These are phyloP conservation scores for Epichloe baconii DNA, from an alignment of 2,329 filamentous ascomycete species.

Conservation along the genomic window DNA sequence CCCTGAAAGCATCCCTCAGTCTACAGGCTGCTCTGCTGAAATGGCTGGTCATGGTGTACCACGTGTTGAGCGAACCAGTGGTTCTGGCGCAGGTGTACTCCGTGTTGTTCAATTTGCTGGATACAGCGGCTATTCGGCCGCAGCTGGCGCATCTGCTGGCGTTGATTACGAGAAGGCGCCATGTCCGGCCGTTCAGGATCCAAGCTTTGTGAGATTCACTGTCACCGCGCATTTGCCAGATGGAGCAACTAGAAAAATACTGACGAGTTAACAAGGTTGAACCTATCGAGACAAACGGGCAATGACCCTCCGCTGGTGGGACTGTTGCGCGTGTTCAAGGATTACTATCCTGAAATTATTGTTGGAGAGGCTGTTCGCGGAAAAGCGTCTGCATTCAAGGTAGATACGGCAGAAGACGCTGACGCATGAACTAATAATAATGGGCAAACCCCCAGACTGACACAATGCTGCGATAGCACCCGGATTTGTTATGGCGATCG, in stretches of 20 bases:
- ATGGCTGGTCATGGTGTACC: conserved; percentile 69
- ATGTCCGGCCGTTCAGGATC: conserved; percentile 74
- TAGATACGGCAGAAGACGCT: conserved; percentile 12
- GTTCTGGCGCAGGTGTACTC: conserved; percentile 58
- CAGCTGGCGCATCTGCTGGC: conserved; percentile 66
- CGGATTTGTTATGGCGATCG: conserved; percentile 62
- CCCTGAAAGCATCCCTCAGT: conserved; percentile 56
- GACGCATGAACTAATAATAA: not conserved
- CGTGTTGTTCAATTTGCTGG: conserved; percentile 68
- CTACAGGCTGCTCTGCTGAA: conserved; percentile 60
- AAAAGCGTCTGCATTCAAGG: conserved; percentile 49
- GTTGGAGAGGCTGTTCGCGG: conserved; percentile 53
- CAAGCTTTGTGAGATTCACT: conserved; percentile 48
- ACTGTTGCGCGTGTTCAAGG: conserved; percentile 71
- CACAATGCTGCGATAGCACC: conserved; percentile 36
- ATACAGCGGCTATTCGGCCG: conserved; percentile 61
- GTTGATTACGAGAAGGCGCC: conserved; percentile 64
- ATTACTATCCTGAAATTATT: conserved; percentile 83
- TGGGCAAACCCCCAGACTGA: not conserved
- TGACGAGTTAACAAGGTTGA: conserved; percentile 36
- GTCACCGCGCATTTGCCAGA: conserved; percentile 1
- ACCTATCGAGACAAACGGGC: conserved; percentile 45
- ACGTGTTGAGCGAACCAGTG: conserved; percentile 50
- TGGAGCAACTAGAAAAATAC: not conserved
- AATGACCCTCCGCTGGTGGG: conserved; percentile 65